Conservation (phyloP, 306 rosid genomes). For the Bauhinia variegata region DNA sequence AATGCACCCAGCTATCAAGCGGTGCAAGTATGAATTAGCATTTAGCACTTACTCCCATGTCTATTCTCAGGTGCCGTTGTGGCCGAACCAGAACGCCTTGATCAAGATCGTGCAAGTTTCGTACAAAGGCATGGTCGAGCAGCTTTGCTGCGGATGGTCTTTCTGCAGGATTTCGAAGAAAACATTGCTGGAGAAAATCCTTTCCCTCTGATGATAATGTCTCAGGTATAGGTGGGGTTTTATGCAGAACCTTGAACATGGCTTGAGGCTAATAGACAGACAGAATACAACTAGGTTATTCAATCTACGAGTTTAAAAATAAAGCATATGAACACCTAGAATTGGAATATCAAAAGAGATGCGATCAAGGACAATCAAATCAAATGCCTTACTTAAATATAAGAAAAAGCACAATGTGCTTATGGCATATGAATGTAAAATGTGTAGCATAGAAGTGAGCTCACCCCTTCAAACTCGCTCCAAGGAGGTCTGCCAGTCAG, state of each 20-base stretch:
- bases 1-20: constrained; percentile 11
- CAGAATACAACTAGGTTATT: constrained; percentile 32
- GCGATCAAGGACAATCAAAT: constrained; percentile 34
- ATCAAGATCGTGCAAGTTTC: constrained; percentile 45
- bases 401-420: constrained; percentile 12
- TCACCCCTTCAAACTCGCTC: constrained; percentile 82
- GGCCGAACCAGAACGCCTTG: constrained; percentile 43
- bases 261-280: constrained; percentile 77
- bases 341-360: constrained; percentile 11
- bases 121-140: constrained; percentile 79
- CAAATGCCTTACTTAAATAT: constrained; percentile 24
- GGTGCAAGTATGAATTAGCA: neutral
- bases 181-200: constrained; percentile 81
- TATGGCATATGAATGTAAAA: neutral
- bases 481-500: constrained; percentile 93
- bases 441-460: constrained; percentile 38
- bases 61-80: constrained; percentile 41
- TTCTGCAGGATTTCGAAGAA: constrained; percentile 84
- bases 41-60: constrained; percentile 56
- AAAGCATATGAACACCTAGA: neutral
- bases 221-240: constrained; percentile 75
- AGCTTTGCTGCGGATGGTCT: constrained; percentile 71
- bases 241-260: constrained; percentile 92
- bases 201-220: constrained; percentile 74
- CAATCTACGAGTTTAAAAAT: constrained; percentile 20